Conservation (phyloP, 139 green algal genomes). For the Prasinococcaceae sp. region DNA sequence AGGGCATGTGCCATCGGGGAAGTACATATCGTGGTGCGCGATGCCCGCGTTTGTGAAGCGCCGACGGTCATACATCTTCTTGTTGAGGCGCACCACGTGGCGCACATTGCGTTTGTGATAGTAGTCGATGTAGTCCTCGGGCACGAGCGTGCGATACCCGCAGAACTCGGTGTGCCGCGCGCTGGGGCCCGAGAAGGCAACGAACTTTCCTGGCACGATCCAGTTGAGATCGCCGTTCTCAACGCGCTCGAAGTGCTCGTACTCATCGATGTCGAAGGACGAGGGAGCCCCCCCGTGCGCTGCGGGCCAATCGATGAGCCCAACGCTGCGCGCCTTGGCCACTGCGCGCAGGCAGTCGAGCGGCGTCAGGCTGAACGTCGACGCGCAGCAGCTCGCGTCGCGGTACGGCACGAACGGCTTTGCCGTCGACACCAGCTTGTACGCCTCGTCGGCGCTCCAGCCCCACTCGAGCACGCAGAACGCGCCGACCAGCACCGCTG, state of each 20-base stretch:
- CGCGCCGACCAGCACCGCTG: conserved; percentile 47
- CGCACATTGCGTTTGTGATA: conserved; percentile 1
- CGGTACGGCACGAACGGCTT: conserved; percentile 66
- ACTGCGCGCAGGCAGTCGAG: conserved; percentile 50
- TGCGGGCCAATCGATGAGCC: conserved; percentile 77
- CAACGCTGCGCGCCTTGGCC: conserved; percentile 49
- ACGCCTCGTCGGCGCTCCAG: conserved; percentile 47
- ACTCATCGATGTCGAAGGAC: conserved; percentile 62
- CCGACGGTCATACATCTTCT: conserved; percentile 68
- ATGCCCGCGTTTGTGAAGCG: conserved; percentile 67
- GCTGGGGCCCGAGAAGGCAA: conserved; percentile 59
- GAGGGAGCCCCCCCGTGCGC: too few relatives aligned
- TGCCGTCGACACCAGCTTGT: conserved; percentile 34
- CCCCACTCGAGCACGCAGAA: conserved; percentile 58
- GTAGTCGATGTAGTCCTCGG: conserved; percentile 78
- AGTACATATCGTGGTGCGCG: conserved; percentile 80
- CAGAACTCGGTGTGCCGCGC: conserved; percentile 42
- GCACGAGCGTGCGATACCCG: conserved; percentile 59
- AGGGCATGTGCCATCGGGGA: conserved; percentile 59
- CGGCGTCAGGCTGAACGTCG: conserved; percentile 64
- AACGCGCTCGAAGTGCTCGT: conserved; percentile 84
- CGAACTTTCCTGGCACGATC: conserved; percentile 80
- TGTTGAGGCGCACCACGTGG: conserved; percentile 74
- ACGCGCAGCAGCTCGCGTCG: conserved; percentile 63
- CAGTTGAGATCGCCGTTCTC: conserved; percentile 79